Evolutionary conservation across 139 green algal species (phyloP), one percentile per base, ranked within the genome.

Genomic region (Chlorella sp.): DNA sequence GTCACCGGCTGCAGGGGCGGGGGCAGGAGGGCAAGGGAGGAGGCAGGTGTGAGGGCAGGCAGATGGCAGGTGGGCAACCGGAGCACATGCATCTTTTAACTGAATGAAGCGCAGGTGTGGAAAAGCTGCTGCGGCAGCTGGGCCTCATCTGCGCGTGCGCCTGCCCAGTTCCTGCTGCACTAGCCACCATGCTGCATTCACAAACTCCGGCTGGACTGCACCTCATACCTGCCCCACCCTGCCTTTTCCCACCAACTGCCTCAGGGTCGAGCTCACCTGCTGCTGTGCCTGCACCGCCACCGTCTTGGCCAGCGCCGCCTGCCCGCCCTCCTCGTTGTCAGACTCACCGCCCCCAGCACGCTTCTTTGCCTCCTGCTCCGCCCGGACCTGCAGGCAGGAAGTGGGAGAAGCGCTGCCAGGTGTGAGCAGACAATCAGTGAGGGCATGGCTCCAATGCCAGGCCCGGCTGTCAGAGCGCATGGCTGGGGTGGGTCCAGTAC

Each of bases 301-400:
- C 42, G 34, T 30, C 85, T 83, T 89, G 69, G 71, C 85, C 71
- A 89, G 71, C 53, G 48, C 85, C 4, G 42, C 26, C 9, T 19
- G 21, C 26, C 39, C 79, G 14, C 28, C 76, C 64, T 86, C 87
- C 60, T 91, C 86, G n/a, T 79, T 83, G 32, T 88, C 78, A 28
- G 66, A 68, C 36, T 81, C 87, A 15, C 61, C 40, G 39, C 61
- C 39, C 15, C 39, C 64, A 0, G 24, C 78, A 15, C 64, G 36
- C 69, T 91, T 76, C 26, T 34, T 75, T 2, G 76, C 34, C 53
- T 91, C 76, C 39, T 88, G 80, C 81, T 93, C 86, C 2, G 90
- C 79, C 19, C 87, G 81, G 42, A 91, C 57, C 80, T 90, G 86
- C 57, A 39, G 4, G 37, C 30, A 40, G 12, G 68, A 37, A 66